Conservation (phyloP, 345 rosid genomes). For the Salix exigua region DNA sequence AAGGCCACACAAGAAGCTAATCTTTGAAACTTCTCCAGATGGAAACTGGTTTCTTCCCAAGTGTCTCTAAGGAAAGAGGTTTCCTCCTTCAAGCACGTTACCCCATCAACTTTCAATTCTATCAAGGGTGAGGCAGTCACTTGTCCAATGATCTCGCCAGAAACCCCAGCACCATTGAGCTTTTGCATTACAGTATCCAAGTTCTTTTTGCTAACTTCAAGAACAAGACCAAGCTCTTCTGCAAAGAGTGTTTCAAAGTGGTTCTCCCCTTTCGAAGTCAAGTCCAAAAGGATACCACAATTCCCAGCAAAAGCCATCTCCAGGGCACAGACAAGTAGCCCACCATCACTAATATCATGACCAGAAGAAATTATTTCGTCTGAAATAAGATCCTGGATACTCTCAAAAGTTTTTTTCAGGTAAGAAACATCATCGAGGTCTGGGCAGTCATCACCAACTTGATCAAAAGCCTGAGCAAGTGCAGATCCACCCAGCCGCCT, state of each 20-base stretch:
- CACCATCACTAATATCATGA: conserved; percentile 95
- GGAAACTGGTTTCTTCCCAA: conserved; percentile 96
- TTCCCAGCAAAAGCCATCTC: conserved; percentile 98
- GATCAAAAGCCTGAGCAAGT: conserved; percentile 77
- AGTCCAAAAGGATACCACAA: conserved; percentile 53
- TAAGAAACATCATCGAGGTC: conserved; percentile 77
- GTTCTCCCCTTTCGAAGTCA: conserved; percentile 54
- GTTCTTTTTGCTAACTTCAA: conserved; percentile 66
- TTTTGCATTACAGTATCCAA: conserved; percentile 53
- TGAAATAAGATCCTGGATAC: conserved; percentile 62
- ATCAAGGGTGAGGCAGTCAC: conserved; percentile 53
- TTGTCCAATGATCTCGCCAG: conserved; percentile 64
- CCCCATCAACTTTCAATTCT: conserved; percentile 59
- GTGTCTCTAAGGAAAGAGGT: conserved; percentile 69
- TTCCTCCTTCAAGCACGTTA: conserved; percentile 49
- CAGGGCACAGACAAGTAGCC: conserved; percentile 60
- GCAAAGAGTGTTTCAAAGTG: conserved; percentile 77
- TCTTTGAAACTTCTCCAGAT: conserved; percentile 73
- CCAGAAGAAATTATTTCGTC: conserved; percentile 74
- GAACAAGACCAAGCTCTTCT: conserved; percentile 80
- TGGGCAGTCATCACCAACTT: conserved; percentile 82
- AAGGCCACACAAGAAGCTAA: conserved; percentile 72
- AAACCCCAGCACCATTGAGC: conserved; percentile 40
- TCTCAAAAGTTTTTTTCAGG: conserved; percentile 64
- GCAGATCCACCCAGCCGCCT: conserved; percentile 88